phyloP scores from a whole-genome alignment of 2,329 filamentous ascomycete species.

The Paracoccidioides lutzii region DNA sequence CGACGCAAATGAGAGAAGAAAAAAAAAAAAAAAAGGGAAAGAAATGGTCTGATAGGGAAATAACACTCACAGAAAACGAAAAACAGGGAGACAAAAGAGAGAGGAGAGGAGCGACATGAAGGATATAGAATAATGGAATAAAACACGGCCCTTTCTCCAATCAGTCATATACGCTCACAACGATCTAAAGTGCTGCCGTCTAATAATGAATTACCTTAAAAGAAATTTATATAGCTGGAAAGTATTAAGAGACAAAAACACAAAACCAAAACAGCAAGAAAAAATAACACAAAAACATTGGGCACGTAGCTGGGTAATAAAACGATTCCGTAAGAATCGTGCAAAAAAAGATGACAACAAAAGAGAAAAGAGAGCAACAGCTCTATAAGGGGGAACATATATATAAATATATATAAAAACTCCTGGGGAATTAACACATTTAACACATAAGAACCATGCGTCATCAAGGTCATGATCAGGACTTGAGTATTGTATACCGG shows the following conservation, averaged over 20 bases:
- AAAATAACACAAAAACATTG: no score
- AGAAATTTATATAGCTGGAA: neutral
- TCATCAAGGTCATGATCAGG: constrained; percentile 2
- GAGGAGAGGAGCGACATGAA: no score
- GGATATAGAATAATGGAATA: no score
- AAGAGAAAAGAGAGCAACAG: neutral
- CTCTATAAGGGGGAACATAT: neutral
- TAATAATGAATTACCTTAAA: neutral
- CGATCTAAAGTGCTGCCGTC: neutral
- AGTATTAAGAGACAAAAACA: neutral
- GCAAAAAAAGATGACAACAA: neutral
- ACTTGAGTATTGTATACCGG: neutral
- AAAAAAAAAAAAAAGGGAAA: neutral
- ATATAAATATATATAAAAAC: neutral
- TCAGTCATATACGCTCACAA: neutral
- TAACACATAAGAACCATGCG: neutral
- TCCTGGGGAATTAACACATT: neutral
- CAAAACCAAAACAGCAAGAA: no score
- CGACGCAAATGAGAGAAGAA: neutral
- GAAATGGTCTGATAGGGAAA: neutral
- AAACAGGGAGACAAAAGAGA: neutral
- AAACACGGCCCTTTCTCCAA: neutral
- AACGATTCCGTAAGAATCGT: neutral
- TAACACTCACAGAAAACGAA: neutral
- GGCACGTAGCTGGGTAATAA: no score